A percentile compares a stretch with the other conserved stretches of the same genome.
Evolutionary conservation across 495 filamentous ascomycete genomes (phyloP).

Genomic region (Bryoglossum gracile): DNA sequence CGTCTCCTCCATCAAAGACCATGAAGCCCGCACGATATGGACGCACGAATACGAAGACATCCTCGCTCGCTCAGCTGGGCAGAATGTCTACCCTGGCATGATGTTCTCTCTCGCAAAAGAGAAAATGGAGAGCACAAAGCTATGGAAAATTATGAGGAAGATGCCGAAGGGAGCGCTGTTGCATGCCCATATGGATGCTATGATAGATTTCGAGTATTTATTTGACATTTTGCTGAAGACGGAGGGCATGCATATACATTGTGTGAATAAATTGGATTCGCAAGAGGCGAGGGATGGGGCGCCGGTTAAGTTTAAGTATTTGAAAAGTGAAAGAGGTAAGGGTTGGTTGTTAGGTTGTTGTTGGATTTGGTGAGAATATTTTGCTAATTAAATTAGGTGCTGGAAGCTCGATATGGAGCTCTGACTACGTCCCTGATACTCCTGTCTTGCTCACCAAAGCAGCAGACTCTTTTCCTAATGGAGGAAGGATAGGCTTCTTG

Average conservation of each 20-base stretch:
- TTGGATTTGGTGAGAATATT: neutral
- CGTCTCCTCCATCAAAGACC: conserved; percentile 65
- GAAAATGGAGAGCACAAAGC: conserved; percentile 69
- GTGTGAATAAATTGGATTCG: conserved; percentile 31
- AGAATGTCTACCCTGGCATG: conserved; percentile 70
- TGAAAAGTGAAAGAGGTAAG: conserved; percentile 13
- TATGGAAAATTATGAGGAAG: conserved; percentile 75
- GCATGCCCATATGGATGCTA: conserved; percentile 83
- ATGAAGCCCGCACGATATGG: conserved; percentile 69
- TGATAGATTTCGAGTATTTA: conserved; percentile 79
- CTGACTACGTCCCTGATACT: conserved; percentile 47
- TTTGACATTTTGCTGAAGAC: conserved; percentile 63
- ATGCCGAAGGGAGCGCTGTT: conserved; percentile 91
- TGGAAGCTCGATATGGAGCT: conserved; percentile 48
- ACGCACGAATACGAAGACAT: conserved; percentile 60
- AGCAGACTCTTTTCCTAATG: conserved; percentile 64
- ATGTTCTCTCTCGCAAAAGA: conserved; percentile 78
- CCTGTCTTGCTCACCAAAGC: conserved; percentile 54
- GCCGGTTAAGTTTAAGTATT: conserved; percentile 18
- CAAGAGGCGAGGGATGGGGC: conserved; percentile 11
- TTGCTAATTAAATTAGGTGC: neutral
- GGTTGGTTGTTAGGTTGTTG: too few relatives aligned
- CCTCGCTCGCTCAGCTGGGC: conserved; percentile 45
- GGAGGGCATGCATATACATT: conserved; percentile 63
- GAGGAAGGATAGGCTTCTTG: conserved; percentile 62